phyloP scores from a whole-genome alignment of 257 asterid species.

The Solanum bukasovii region DNA sequence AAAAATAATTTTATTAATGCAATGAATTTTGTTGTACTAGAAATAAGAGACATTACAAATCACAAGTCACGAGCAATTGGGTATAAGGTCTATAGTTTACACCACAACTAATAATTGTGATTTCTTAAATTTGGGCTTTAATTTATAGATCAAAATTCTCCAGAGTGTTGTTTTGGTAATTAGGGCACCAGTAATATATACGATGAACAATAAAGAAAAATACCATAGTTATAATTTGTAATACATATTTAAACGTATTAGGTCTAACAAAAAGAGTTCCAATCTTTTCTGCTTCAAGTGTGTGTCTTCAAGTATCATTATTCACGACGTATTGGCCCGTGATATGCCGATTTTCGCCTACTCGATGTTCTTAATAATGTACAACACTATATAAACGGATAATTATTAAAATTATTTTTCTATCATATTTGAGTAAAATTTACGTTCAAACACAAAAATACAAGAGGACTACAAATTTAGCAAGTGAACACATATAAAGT shows the following conservation, averaged over 20 bases:
- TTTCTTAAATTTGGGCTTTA: background rate
- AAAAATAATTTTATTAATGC: background rate
- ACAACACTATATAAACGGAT: background rate
- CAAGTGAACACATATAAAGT: background rate
- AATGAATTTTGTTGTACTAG: conserved; percentile 2
- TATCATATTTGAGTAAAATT: background rate
- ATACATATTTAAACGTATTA: background rate
- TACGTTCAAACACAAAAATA: background rate
- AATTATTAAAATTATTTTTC: background rate
- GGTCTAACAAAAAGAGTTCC: background rate
- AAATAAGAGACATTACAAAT: conserved; percentile 8
- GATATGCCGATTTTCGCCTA: background rate
- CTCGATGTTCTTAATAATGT: background rate
- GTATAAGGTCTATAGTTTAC: background rate
- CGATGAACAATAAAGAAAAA: background rate
- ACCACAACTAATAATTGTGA: background rate
- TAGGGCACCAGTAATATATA: background rate
- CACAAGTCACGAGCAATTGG: conserved; percentile 15
- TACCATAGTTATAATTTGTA: background rate
- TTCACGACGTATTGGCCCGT: background rate
- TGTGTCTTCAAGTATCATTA: background rate
- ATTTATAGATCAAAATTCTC: background rate
- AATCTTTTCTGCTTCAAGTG: background rate
- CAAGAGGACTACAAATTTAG: background rate
- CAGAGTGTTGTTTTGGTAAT: background rate